Base-by-base conservation (phyloP, 2,329 filamentous ascomycete species). In the Arachnopeziza araneosa region DNA sequence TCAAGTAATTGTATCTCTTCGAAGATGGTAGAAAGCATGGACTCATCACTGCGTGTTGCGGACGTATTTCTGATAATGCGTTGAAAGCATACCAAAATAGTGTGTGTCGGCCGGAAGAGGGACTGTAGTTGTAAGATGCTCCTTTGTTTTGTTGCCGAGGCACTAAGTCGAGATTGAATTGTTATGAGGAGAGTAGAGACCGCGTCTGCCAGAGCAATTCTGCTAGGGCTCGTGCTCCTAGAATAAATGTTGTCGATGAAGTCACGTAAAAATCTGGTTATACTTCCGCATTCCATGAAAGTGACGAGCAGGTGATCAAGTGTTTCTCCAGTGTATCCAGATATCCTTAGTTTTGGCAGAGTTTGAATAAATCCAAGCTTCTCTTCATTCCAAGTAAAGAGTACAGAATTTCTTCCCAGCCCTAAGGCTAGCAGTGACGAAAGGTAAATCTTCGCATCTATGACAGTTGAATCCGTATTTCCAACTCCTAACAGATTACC, bases 401-500 rank as follows among this genome's bases (percentile, higher is more conserved):
- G 80, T 1, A 88, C 78, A 0, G 90, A 93, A 49, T 85, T 86
- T 54, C 89, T 80, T 0, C 90, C 90, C 6, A 92, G 80, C 0
- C 85, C 83, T 1, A 93, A 76, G 14, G 85, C 82, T 62, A 88
- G 77, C 0, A 93, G 75, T 12, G 85, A 87, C 21, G 78, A 72
- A 55, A 78, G 73, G 68, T 84, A 87, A 5, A 76, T 70, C 22
- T 73, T 76, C 1, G 77, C 72, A 54, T 83, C 77, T 2, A 87
- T 71, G 12, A 82, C 69, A 14, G 76, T 71, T 6, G 76, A 70
- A 2, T 75, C 68, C 8, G 69, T 68, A 36, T 78, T 79, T 52
- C 65, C 70, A 32, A 77, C 66, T 49, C 66, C 66, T 36, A 78
- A 68, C 57, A 72, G 76, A 62, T 79, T 81, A 24, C 71, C 72